Percentiles rank a stretch among this genome's conserved stretches.
Conservation (phyloP, 2,329 filamentous ascomycete genomes). For the Aspergillus sp. region DNA sequence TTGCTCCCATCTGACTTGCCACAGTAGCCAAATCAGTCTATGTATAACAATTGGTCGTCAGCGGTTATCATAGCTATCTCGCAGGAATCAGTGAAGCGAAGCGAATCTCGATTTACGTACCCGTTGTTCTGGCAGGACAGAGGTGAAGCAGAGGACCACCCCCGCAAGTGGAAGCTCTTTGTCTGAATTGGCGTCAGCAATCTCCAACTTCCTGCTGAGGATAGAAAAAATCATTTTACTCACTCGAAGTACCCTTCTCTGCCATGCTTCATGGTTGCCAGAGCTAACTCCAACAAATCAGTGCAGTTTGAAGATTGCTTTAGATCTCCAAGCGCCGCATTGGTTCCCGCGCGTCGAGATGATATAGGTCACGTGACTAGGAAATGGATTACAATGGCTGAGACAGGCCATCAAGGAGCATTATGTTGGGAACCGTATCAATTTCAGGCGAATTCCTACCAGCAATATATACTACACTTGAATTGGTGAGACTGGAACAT, state of each 20-base stretch:
- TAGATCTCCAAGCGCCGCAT: constrained; percentile 1
- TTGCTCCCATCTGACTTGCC: constrained; percentile 76
- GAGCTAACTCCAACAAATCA: not conserved
- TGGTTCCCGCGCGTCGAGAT: not conserved
- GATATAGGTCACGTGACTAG: not conserved
- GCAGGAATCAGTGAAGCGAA: not conserved
- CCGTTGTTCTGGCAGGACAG: constrained; percentile 71
- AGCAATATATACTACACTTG: too few relatives aligned
- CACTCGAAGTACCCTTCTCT: constrained; percentile 29
- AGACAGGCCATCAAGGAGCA: too few relatives aligned
- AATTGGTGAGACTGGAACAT: too few relatives aligned
- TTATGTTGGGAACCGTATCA: too few relatives aligned
- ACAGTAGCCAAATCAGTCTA: constrained; percentile 38
- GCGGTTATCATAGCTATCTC: not conserved
- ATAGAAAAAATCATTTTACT: constrained; percentile 10
- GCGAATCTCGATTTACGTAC: constrained; percentile 45
- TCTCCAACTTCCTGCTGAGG: not conserved
- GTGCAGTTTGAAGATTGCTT: too few relatives aligned
- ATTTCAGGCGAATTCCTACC: too few relatives aligned
- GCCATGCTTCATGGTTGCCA: constrained; percentile 38
- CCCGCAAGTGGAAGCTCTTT: constrained; percentile 62
- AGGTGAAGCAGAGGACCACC: constrained; percentile 82
- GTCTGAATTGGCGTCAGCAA: constrained; percentile 36
- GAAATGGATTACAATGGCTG: too few relatives aligned
- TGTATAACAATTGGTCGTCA: constrained; percentile 2